Evolutionary conservation across 805 yeast species (phyloP), one percentile per base, ranked within the genome.

Genomic region (Metschnikowia peoriensis): DNA sequence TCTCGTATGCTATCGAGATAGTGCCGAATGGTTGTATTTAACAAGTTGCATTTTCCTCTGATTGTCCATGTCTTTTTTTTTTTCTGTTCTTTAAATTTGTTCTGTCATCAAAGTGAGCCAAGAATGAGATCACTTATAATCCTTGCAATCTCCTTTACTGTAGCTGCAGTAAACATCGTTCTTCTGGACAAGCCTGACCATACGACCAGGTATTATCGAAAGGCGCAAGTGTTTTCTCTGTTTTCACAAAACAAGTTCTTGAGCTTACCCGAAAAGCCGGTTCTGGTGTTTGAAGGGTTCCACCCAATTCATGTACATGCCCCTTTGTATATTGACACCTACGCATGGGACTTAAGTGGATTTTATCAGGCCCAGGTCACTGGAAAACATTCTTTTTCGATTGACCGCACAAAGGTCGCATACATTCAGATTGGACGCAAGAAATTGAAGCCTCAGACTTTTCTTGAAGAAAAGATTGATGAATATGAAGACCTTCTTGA

Each of bases 151-250:
- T n/a, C 38, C 17, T 10, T 42, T 7, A 22, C 38, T 12, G 49
- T 39, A 14, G 9, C 27, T 46, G 43, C 49, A 15, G 49, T 39
- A 15, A 29, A 28, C 9, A 39, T 46, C 27, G 12, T 29, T 39
- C 44, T 46, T 16, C 43, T 39, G 12, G 17, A 46, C 8, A 46
- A 39, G 34, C 44, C 44, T n/a, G 49, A 38, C 6, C 28, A 38
- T 28, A 46, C 49, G 12, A 28, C 49, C 27, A 46, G 39, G 28
- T 46, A 38, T 34, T 39, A 46, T 12, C n/a, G 16, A 29, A 12
- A 28, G 29, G 28, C 43, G 2, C 28, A 10, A 12, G 49, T 46
- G 28, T 28, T 11, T 7, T 14, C 49, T 12, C 35, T 27, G 27
- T 14, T 47, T n/a, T 11, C 12, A 3, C 50, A 47, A 16, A 47